Conservation (phyloP, 441 rosid species). For the Macaranga tanarius region DNA sequence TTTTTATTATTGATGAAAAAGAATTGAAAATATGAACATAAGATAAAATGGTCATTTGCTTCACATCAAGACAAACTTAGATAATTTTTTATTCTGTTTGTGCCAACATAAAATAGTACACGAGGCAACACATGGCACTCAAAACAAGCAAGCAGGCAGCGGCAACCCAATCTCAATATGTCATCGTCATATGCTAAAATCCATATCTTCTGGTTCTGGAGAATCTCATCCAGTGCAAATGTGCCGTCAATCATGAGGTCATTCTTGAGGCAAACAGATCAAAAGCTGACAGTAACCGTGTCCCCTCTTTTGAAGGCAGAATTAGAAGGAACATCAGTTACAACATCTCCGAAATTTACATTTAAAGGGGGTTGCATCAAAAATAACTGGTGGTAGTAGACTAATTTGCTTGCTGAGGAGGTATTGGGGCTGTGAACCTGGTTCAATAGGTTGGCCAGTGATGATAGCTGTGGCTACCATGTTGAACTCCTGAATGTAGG, state of each 20-base stretch:
- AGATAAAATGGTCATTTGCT: no score
- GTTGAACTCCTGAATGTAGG: conserved; percentile 88
- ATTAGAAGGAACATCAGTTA: conserved; percentile 65
- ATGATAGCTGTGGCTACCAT: conserved; percentile 65
- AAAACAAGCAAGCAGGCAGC: no score
- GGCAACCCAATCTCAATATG: no score
- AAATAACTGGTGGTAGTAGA: conserved; percentile 69
- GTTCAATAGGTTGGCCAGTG: conserved; percentile 46
- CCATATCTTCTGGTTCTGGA: conserved; percentile 62
- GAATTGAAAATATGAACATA: no score
- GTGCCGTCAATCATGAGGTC: conserved; percentile 92
- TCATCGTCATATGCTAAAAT: conserved; percentile 75
- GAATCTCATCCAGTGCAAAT: conserved; percentile 71
- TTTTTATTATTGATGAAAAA: no score
- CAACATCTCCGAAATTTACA: conserved; percentile 63
- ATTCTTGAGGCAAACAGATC: conserved; percentile 89
- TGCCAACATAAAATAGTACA: no score
- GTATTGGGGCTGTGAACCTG: conserved; percentile 80
- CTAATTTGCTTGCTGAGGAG: conserved; percentile 74
- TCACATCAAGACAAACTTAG: no score
- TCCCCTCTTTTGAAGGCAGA: conserved; percentile 66
- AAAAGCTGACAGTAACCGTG: conserved; percentile 64
- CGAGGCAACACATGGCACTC: no score
- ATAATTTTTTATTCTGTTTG: no score
- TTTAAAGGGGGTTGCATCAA: conserved; percentile 68